Percentiles rank a stretch among this genome's conserved stretches.
Evolutionary conservation across 1,284 basidiomycete species (phyloP).

Genomic region (Sporisorium exsertum): DNA sequence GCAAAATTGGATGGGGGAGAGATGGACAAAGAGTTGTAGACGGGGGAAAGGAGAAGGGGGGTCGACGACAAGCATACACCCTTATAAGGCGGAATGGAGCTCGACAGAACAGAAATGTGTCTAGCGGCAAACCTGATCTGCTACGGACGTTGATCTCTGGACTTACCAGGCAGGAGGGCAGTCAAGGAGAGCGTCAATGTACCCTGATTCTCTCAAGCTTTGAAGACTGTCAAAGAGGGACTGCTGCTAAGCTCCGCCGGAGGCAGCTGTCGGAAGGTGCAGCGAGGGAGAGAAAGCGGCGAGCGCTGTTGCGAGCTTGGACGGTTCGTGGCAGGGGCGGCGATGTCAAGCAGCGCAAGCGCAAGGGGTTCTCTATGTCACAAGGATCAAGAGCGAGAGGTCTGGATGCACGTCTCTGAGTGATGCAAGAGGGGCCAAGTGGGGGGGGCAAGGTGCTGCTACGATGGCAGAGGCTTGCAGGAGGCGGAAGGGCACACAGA

Average conservation of each 20-base stretch:
- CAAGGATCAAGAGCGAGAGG: slow-evolving; percentile 8
- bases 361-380: slow-evolving; percentile 21
- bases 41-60: slow-evolving; percentile 9
- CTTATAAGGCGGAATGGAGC: slow-evolving; percentile 41
- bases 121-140: slow-evolving; percentile 9
- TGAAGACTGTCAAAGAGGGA: not conserved
- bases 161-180: slow-evolving; percentile 5
- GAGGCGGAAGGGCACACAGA: slow-evolving; percentile 12
- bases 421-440: slow-evolving; percentile 9
- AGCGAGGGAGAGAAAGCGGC: too few species aligned
- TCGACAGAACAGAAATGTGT: slow-evolving; percentile 22
- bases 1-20: not conserved
- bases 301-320: not conserved
- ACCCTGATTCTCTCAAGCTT: not conserved
- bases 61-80: slow-evolving; percentile 34
- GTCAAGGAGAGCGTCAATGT: not conserved
- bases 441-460: slow-evolving; percentile 14
- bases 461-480: slow-evolving; percentile 35
- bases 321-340: slow-evolving; percentile 26
- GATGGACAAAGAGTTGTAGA: slow-evolving; percentile 2
- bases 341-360: slow-evolving; percentile 15
- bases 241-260: not conserved
- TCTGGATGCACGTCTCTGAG: slow-evolving; percentile 2
- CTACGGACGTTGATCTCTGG: slow-evolving; percentile 8
- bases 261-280: not conserved